Conservation (phyloP, 805 yeast genomes). For the Saturnispora besseyi region DNA sequence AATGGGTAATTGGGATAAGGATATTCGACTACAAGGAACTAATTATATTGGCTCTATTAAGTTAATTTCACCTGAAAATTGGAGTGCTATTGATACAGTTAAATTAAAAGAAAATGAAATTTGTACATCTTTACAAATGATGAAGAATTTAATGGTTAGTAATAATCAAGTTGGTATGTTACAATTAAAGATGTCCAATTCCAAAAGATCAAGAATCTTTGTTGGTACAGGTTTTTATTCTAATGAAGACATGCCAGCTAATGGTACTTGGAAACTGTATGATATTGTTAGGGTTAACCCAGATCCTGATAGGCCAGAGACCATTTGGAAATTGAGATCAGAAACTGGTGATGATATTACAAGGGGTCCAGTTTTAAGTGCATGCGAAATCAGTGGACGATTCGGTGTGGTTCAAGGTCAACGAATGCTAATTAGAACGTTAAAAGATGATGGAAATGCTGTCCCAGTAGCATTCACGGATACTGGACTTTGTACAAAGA, state of each 20-base stretch:
- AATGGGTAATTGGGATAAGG: slow-evolving; percentile 46
- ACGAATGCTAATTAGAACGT: slow-evolving; percentile 64
- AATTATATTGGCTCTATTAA: slow-evolving; percentile 53
- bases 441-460: slow-evolving; percentile 66
- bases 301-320: slow-evolving; percentile 79
- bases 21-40: slow-evolving; percentile 39
- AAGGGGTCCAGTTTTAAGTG: slow-evolving; percentile 74
- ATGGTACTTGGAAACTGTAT: slow-evolving; percentile 66
- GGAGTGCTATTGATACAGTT: slow-evolving; percentile 67
- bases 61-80: slow-evolving; percentile 62
- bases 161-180: slow-evolving; percentile 18
- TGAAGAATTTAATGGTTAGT: slow-evolving; percentile 33
- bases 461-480: slow-evolving; percentile 93
- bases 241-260: slow-evolving; percentile 71
- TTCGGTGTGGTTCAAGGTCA: slow-evolving; percentile 83
- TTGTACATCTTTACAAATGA: slow-evolving; percentile 46
- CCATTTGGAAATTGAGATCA: slow-evolving; percentile 67
- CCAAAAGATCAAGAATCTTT: slow-evolving; percentile 38
- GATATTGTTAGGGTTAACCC: slow-evolving; percentile 82
- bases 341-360: slow-evolving; percentile 57
- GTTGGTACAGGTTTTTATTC: slow-evolving; percentile 72
- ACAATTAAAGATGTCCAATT: slow-evolving; percentile 35
- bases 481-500: slow-evolving; percentile 69
- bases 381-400: slow-evolving; percentile 75
- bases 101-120: slow-evolving; percentile 63